Evolutionary conservation across 495 filamentous ascomycete genomes (phyloP), one percentile per base, ranked within the genome.

Genomic region (Hypoxylon fuscum): DNA sequence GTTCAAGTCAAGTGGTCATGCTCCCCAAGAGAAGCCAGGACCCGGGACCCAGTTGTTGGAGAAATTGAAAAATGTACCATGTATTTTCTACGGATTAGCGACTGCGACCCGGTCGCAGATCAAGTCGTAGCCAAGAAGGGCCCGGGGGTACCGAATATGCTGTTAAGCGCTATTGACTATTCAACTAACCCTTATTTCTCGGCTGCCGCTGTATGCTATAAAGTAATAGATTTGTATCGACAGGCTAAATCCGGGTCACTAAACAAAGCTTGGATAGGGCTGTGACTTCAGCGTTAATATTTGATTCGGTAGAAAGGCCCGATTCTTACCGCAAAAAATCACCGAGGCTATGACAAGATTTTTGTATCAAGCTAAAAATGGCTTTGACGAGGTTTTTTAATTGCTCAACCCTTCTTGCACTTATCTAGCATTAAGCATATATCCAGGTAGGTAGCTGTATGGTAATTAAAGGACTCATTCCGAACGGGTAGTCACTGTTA

Each of bases 131-230:
- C 57, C 56, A 54, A 60, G 56, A 29, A 60, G 15, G 50, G 29
- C 17, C 67, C 64, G 68, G 68, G 48, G 27, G n/a, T 58, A 42
- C 68, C 68, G 68, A 68, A 6, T 70, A 70, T 70, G 47, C 55
- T 20, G 57, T 54, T 64, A 70, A 44, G 20, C 54, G 15, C 7
- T 55, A 1, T 22, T 40, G 5, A 10, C 10, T 17, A 54, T 55
- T 46, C 29, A 15, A 1, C 25, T 58, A 62, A 45, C 0, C 35
- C 6, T 9, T 2, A 6, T 22, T 18, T 27, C 5, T 58, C 43
- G 43, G 54, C 29, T 47, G 27, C 32, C 34, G 15, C 20, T 15
- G 17, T 42, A 52, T 56, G 56, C 51, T 52, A 15, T 53, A 51
- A 54, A 35, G 12, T 21, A 20, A 27, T 12, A 21, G 23, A 43